These are phyloP conservation scores for Acmispon strigosus DNA, from an alignment of 306 rosid genomes.

Conservation along the genomic window DNA sequence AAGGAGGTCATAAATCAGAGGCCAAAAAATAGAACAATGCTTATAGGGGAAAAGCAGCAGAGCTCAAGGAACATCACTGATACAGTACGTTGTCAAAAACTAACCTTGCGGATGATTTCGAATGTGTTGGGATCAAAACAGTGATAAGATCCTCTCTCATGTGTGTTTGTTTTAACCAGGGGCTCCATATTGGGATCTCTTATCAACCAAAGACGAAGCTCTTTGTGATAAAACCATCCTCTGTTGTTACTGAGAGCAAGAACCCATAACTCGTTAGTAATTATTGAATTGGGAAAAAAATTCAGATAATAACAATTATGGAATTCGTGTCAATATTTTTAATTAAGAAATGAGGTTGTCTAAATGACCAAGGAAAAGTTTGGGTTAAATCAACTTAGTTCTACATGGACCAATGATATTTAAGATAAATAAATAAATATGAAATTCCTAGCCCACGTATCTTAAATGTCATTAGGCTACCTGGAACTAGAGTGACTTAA, in stretches of 20 bases:
- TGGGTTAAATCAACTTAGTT: no score
- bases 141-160: slow-evolving; percentile 85
- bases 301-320: background rate
- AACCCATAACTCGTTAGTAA: slow-evolving; percentile 1
- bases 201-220: slow-evolving; percentile 60
- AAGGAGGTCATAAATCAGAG: slow-evolving; percentile 20
- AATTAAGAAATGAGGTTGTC: background rate
- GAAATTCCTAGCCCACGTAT: no score
- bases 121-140: slow-evolving; percentile 83
- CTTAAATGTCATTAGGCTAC: no score
- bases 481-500: no score
- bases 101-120: slow-evolving; percentile 79
- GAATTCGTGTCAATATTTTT: background rate
- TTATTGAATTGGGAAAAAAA: background rate
- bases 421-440: no score
- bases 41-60: background rate
- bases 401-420: no score
- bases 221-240: slow-evolving; percentile 97
- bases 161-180: slow-evolving; percentile 62
- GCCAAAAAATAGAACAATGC: background rate
- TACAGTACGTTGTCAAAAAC: slow-evolving; percentile 14
- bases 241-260: slow-evolving; percentile 51
- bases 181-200: slow-evolving; percentile 78
- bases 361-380: no score
- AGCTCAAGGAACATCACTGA: background rate